A percentile compares a stretch with the other conserved stretches of the same genome.
phyloP scores from a whole-genome alignment of 2,329 filamentous ascomycete genomes.

The Xylaria digitata region DNA sequence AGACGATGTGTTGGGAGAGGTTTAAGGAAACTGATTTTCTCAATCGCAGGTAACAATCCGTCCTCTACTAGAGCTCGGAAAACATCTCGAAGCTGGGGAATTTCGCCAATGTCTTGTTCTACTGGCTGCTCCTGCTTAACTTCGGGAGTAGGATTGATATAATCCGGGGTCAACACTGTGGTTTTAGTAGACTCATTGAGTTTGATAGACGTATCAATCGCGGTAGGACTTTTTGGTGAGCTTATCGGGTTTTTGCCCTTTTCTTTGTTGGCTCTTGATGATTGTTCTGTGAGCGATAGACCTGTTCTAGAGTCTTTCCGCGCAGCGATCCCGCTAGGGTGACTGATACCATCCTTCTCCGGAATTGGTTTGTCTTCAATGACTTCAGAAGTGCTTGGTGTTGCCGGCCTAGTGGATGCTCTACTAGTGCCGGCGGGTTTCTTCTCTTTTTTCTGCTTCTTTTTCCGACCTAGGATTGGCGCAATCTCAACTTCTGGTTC shows the following conservation, averaged over 20 bases:
- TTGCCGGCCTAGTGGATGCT: constrained; percentile 48
- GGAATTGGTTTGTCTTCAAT: constrained; percentile 47
- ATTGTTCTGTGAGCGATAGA: constrained; percentile 33
- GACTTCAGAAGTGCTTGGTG: constrained; percentile 46
- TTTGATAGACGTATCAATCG: constrained; percentile 49
- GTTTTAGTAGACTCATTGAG: constrained; percentile 53
- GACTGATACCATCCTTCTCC: constrained; percentile 44
- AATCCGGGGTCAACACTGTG: constrained; percentile 52
- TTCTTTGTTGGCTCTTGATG: constrained; percentile 44
- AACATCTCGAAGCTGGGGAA: constrained; percentile 51
- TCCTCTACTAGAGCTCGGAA: constrained; percentile 53
- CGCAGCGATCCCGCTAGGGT: constrained; percentile 40
- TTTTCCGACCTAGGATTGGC: constrained; percentile 82
- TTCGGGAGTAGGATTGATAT: constrained; percentile 46
- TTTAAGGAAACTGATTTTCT: constrained; percentile 57
- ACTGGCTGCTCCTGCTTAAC: constrained; percentile 45
- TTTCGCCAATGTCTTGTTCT: constrained; percentile 50
- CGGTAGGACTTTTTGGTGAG: constrained; percentile 46
- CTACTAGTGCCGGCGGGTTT: constrained; percentile 49
- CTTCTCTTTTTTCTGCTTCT: constrained; percentile 85
- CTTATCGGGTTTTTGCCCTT: constrained; percentile 43
- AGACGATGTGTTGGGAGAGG: constrained; percentile 51
- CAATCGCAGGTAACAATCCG: constrained; percentile 51
- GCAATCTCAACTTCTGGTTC: constrained; percentile 70
- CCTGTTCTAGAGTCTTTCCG: constrained; percentile 40